Percentiles rank a stretch among this genome's conserved stretches.
Conservation (phyloP, 495 filamentous ascomycete genomes). For the Aspergillus bridgeri region DNA sequence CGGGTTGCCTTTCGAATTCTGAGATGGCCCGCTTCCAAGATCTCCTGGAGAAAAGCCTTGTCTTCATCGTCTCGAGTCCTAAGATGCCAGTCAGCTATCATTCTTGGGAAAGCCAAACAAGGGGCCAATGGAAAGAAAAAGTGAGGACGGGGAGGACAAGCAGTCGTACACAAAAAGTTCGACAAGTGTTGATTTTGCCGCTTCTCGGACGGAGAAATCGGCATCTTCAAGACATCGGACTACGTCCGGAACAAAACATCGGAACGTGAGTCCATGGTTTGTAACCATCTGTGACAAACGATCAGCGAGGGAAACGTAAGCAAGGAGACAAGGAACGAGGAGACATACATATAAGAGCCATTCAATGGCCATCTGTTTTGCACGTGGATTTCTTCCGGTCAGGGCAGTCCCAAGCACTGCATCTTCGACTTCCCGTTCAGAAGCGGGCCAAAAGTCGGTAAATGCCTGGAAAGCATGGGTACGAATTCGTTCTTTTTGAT, state of each 20-base stretch:
- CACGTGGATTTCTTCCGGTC: constrained; percentile 71
- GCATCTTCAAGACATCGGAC: constrained; percentile 88
- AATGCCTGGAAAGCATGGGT: constrained; percentile 67
- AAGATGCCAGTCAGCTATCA: neutral
- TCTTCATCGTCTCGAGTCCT: neutral
- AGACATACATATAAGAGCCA: constrained; percentile 69
- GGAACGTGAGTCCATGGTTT: constrained; percentile 72
- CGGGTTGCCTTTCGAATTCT: neutral
- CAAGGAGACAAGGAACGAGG: constrained; percentile 1
- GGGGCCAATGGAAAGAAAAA: neutral
- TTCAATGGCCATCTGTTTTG: constrained; percentile 77
- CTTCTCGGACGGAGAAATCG: constrained; percentile 78
- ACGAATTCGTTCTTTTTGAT: constrained; percentile 79
- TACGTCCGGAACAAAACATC: constrained; percentile 72
- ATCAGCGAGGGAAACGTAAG: constrained; percentile 9
- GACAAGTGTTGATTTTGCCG: constrained; percentile 74
- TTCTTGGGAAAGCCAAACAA: neutral
- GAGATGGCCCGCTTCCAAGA: no score
- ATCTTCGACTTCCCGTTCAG: constrained; percentile 69
- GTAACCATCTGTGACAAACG: constrained; percentile 63
- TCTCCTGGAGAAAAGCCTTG: neutral
- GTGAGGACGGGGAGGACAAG: neutral
- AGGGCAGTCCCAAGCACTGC: constrained; percentile 75
- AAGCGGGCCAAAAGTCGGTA: constrained; percentile 63
- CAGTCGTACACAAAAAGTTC: constrained; percentile 72